phyloP scores from a whole-genome alignment of 176 grass and related monocot species.

The Musa itinerans region DNA sequence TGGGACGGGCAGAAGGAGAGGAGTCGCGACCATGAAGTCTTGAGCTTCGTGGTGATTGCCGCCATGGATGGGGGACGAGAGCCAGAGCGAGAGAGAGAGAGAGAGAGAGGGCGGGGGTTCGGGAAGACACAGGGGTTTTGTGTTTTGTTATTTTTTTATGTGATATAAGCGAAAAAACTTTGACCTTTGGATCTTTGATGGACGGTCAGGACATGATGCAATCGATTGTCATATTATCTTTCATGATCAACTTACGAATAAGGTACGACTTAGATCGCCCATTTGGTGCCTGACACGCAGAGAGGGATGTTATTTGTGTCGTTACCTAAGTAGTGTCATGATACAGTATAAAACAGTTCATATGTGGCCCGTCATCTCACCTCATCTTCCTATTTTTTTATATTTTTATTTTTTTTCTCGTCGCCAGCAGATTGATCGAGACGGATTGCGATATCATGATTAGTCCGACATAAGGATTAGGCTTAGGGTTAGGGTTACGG shows the following conservation, averaged over 20 bases:
- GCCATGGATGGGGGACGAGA: slow-evolving; percentile 30
- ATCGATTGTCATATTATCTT: too few relatives aligned
- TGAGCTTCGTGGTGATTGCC: slow-evolving; percentile 19
- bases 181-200: background rate
- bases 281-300: too few relatives aligned
- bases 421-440: background rate
- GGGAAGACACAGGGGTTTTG: background rate
- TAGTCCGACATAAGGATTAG: background rate
- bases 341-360: too few relatives aligned
- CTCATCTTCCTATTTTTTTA: background rate
- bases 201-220: background rate
- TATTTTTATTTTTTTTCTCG: background rate
- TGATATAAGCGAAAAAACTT: background rate
- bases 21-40: slow-evolving; percentile 32
- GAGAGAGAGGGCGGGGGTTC: too few relatives aligned
- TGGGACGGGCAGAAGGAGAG: slow-evolving; percentile 27
- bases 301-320: too few relatives aligned
- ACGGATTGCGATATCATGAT: background rate
- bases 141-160: background rate
- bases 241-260: too few relatives aligned
- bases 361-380: background rate
- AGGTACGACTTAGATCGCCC: too few relatives aligned
- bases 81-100: background rate
- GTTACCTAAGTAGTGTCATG: too few relatives aligned
- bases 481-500: background rate